Evolutionary conservation across 2,329 filamentous ascomycete genomes (phyloP), one percentile per base, ranked within the genome.

Genomic region (Trichoderma koningiopsis): DNA sequence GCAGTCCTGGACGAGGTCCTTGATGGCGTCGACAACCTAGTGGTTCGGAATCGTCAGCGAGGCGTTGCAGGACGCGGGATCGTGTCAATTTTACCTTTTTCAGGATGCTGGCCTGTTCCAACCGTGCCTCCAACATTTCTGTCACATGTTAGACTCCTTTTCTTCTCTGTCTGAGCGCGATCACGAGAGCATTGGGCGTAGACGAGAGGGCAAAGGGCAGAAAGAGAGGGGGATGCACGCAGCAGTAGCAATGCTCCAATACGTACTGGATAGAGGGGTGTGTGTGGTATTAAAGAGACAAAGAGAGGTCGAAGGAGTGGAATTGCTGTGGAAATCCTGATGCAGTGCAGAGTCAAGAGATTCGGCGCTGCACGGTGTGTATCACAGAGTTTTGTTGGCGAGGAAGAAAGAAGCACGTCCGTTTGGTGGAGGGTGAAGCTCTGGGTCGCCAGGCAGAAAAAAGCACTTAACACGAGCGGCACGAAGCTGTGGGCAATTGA

Each of bases 1-100:
- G 90, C 96, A 99, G 85, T 99, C 96, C 83, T 98, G 96, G 66
- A 99, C 96, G 63, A 99, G 90, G 78, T 99, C 96, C 84, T 97
- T 98, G 90, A 99, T 97, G 76, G 96, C 93, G 81, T 99, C 96
- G 77, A 99, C 94, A 72, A 98, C 93, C 94, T 97, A 14, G 74
- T 5, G 22, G 19, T 19, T 65, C 27, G 8, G 33, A 4, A 4
- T 47, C n/a, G 63, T 67, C 40, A 67, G 63, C 63, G 13, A 33
- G 14, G 49, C 35, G 4, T 27, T 22, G 13, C 40, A 13, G 29
- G 62, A 33, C 35, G 27, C 13, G 52, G 40, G 55, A 59, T 52
- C 40, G 24, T n/a, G 57, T 55, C 53, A 52, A 35, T 56, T 59
- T 59, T 82, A 95, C 94, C 92, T 96, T 97, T 87, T 99, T 99